Percentiles rank a stretch among this genome's conserved stretches.
Evolutionary conservation across 1,284 basidiomycete species (phyloP).

Genomic region (Ceratorhiza oryzae-sativae): DNA sequence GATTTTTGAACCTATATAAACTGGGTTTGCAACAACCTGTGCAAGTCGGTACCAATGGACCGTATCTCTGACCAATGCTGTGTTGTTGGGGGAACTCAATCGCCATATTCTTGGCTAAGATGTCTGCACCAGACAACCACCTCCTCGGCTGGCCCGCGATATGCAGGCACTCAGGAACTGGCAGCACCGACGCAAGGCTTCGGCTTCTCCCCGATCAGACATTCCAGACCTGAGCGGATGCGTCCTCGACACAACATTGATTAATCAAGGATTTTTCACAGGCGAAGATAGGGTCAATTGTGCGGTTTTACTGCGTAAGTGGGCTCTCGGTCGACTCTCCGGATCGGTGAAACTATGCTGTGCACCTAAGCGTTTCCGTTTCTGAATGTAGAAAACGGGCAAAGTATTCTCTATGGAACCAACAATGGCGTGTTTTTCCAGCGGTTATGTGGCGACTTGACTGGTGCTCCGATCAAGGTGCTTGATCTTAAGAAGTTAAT

Average conservation of each 20-base stretch:
- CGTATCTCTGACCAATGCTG: slow-evolving; percentile 4
- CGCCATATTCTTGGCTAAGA: background rate
- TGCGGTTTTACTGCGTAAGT: slow-evolving; percentile 91
- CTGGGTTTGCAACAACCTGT: background rate
- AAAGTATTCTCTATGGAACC: slow-evolving; percentile 92
- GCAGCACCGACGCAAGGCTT: slow-evolving; percentile 9
- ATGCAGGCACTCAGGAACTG: slow-evolving; percentile 7
- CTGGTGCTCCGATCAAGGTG: slow-evolving; percentile 88
- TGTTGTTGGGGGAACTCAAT: background rate
- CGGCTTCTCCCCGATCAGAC: slow-evolving; percentile 50
- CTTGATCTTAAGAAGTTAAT: slow-evolving; percentile 88
- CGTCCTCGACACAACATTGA: slow-evolving; percentile 85
- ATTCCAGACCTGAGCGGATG: slow-evolving; percentile 81
- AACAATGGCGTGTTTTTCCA: slow-evolving; percentile 97
- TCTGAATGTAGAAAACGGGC: slow-evolving; percentile 70
- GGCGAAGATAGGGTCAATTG: slow-evolving; percentile 89
- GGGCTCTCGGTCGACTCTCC: background rate
- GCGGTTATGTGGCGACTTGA: slow-evolving; percentile 73
- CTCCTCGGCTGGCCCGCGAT: background rate
- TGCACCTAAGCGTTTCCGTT: background rate
- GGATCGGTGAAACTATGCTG: background rate
- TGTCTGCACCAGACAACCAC: slow-evolving; percentile 3
- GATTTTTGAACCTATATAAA: background rate
- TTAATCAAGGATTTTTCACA: slow-evolving; percentile 89
- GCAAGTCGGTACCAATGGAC: background rate